Percentiles rank a stretch among this genome's conserved stretches.
Conservation (phyloP, 163 green algal genomes). For the Picocystis sp. region DNA sequence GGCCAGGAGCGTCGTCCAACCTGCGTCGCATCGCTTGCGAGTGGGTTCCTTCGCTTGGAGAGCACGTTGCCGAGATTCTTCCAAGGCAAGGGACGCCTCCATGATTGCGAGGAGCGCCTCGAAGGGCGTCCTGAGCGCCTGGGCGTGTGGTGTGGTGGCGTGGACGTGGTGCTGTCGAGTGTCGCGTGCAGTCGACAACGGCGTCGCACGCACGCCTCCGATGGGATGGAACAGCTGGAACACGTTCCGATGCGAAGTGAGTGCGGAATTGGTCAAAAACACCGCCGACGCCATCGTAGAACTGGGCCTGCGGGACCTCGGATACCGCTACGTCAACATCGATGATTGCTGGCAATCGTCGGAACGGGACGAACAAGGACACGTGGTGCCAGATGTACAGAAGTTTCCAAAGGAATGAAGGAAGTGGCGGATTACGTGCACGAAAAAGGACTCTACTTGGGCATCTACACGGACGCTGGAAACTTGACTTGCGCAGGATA, state of each 20-base stretch:
- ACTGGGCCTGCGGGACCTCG: constrained; percentile 31
- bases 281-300: constrained; percentile 40
- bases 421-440: constrained; percentile 53
- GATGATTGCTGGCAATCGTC: constrained; percentile 5
- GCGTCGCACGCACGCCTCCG: constrained; percentile 19
- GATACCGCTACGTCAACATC: constrained; percentile 12
- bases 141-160: too few species aligned
- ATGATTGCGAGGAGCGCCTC: too few species aligned
- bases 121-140: too few species aligned
- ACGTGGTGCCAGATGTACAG: constrained; percentile 28
- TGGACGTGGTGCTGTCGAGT: too few species aligned
- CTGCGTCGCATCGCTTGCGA: too few species aligned
- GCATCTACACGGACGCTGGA: constrained; percentile 52
- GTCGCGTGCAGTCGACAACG: too few species aligned
- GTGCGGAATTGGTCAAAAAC: constrained; percentile 30
- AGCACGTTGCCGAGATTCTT: too few species aligned
- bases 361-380: constrained; percentile 19
- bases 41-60: too few species aligned
- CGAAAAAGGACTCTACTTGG: constrained; percentile 47
- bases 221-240: constrained; percentile 34
- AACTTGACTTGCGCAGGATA: constrained; percentile 44
- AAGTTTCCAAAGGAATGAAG: constrained; percentile 60
- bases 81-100: too few species aligned
- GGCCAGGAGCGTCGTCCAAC: too few species aligned
- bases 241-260: constrained; percentile 23